phyloP scores from a whole-genome alignment of 768 basidiomycete species.

The Termitomyces sp. region DNA sequence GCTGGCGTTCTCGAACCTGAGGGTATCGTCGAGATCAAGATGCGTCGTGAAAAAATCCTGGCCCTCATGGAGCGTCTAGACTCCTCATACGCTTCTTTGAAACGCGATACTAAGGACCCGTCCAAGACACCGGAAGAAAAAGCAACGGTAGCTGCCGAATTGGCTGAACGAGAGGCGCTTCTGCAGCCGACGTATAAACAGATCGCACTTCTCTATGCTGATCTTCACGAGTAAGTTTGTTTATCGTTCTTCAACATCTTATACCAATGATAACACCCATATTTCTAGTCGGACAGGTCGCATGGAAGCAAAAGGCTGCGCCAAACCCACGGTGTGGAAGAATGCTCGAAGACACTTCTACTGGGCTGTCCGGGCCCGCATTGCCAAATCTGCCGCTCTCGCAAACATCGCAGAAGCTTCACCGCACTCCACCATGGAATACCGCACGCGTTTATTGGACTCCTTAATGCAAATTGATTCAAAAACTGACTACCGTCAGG shows the following conservation, averaged over 20 bases:
- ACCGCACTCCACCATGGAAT: slow-evolving; percentile 65
- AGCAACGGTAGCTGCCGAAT: slow-evolving; percentile 59
- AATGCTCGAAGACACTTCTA: slow-evolving; percentile 88
- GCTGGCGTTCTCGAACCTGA: slow-evolving; percentile 97
- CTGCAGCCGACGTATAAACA: slow-evolving; percentile 92
- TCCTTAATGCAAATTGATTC: slow-evolving; percentile 55
- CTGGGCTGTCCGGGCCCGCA: slow-evolving; percentile 85
- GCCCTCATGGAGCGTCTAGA: slow-evolving; percentile 93
- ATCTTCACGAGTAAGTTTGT: slow-evolving; percentile 85
- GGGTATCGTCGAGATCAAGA: slow-evolving; percentile 96
- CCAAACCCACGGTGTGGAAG: slow-evolving; percentile 84
- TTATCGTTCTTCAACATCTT: slow-evolving; percentile 6
- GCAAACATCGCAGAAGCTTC: slow-evolving; percentile 64
- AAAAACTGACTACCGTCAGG: slow-evolving; percentile 48
- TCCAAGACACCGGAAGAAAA: slow-evolving; percentile 74
- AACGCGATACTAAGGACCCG: slow-evolving; percentile 74
- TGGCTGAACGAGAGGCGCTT: slow-evolving; percentile 73
- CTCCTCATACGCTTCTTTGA: slow-evolving; percentile 72
- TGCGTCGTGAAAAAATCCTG: slow-evolving; percentile 92
- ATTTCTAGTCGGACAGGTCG: slow-evolving; percentile 79
- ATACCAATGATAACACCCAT: not conserved
- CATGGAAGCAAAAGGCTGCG: slow-evolving; percentile 98
- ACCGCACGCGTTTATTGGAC: slow-evolving; percentile 62
- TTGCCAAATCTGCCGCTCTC: slow-evolving; percentile 65
- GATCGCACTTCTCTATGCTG: slow-evolving; percentile 90